phyloP scores from a whole-genome alignment of 495 filamentous ascomycete genomes.

The Beverwykella pulmonaria region DNA sequence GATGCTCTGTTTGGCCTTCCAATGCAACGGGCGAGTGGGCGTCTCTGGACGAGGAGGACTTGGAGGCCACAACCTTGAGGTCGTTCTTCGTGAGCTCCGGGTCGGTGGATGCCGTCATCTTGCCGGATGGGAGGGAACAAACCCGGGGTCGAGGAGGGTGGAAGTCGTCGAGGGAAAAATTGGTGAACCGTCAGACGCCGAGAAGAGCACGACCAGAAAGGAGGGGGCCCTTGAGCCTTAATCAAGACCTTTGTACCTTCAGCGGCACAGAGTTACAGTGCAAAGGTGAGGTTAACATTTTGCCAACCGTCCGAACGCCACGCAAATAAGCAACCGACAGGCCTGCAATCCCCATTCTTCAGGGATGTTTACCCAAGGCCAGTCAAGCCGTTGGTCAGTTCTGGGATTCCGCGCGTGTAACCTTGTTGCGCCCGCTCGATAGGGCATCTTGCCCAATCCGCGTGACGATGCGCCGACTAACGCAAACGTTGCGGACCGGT shows the following conservation, averaged over 20 bases:
- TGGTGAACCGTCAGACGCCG: not conserved
- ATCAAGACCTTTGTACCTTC: not conserved
- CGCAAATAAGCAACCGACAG: not conserved
- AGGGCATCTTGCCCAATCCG: not conserved
- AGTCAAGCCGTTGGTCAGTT: not conserved
- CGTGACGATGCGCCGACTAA: not conserved
- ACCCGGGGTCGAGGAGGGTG: not conserved
- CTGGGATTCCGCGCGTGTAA: not conserved
- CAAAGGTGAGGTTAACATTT: not conserved
- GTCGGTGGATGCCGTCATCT: conserved; percentile 22
- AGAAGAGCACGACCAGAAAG: not conserved
- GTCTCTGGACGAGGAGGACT: conserved; percentile 27
- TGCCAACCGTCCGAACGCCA: not conserved
- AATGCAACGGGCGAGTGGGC: conserved; percentile 4
- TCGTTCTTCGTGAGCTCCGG: conserved; percentile 26
- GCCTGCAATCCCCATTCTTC: not conserved
- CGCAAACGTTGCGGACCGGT: not conserved
- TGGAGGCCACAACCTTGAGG: conserved; percentile 29
- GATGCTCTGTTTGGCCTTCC: conserved; percentile 27
- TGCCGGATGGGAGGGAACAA: not conserved
- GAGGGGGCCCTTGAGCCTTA: not conserved
- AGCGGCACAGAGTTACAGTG: conserved; percentile 1
- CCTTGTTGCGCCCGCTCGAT: not conserved
- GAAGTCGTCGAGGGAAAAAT: not conserved
- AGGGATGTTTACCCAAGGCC: conserved; percentile 3